A percentile compares a stretch with the other conserved stretches of the same genome.
Evolutionary conservation across 768 basidiomycete genomes (phyloP).

Genomic region (Tulasnella sp.): DNA sequence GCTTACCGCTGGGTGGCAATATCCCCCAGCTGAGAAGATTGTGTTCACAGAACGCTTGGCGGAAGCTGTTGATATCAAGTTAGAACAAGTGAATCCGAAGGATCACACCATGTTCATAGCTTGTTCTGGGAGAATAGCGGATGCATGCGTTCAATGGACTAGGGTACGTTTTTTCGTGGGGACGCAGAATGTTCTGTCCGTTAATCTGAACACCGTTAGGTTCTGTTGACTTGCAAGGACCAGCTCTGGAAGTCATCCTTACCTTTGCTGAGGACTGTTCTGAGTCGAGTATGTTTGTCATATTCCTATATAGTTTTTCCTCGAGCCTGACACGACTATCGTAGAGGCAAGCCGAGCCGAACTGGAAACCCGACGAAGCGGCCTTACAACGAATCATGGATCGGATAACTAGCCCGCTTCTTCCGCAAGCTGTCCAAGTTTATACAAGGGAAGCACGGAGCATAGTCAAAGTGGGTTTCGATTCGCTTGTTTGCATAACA

Average conservation of each 20-base stretch:
- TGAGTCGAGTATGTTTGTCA: neutral
- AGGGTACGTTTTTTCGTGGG: neutral
- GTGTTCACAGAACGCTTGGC: neutral
- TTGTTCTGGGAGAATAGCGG: neutral
- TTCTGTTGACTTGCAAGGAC: conserved; percentile 6
- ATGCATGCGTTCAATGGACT: neutral
- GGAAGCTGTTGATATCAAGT: neutral
- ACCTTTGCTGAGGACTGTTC: neutral
- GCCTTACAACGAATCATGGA: conserved; percentile 1
- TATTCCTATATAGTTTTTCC: neutral
- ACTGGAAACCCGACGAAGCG: neutral
- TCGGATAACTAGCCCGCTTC: neutral
- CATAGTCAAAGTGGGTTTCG: neutral
- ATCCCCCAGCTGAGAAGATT: neutral
- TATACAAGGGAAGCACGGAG: neutral
- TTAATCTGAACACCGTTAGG: neutral
- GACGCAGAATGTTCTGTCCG: neutral
- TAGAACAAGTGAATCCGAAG: neutral
- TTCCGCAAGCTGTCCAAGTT: neutral
- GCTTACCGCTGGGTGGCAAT: neutral
- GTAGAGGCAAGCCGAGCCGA: neutral
- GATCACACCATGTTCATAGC: neutral
- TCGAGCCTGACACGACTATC: neutral
- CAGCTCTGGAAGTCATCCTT: conserved; percentile 11
- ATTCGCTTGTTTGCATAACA: neutral